Evolutionary conservation across 345 rosid genomes (phyloP).

Genomic region (Eucalyptus cladocalyx): DNA sequence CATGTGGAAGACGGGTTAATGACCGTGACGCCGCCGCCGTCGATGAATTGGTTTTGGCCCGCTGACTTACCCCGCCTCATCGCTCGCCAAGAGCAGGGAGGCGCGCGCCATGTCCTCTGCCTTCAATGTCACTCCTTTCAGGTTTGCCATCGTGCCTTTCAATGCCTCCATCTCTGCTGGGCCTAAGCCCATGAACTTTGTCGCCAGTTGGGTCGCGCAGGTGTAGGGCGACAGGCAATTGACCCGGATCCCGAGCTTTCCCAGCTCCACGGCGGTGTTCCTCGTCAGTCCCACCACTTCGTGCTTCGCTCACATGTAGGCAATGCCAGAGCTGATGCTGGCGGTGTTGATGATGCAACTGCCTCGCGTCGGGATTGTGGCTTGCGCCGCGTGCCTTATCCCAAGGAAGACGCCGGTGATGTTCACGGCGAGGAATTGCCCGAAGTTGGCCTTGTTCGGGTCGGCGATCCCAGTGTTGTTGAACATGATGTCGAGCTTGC

Average conservation of each 20-base stretch:
- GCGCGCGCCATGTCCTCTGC: constrained; percentile 32
- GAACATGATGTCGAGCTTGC: constrained; percentile 30
- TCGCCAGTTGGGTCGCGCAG: constrained; percentile 21
- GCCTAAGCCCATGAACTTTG: neutral
- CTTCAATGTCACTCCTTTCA: constrained; percentile 26
- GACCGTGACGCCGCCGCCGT: constrained; percentile 33
- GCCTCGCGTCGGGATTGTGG: constrained; percentile 12
- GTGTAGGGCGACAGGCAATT: constrained; percentile 36
- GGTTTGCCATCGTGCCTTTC: neutral
- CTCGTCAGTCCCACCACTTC: constrained; percentile 30
- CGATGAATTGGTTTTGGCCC: constrained; percentile 33
- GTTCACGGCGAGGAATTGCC: constrained; percentile 14
- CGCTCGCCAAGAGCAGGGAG: constrained; percentile 32
- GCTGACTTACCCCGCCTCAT: constrained; percentile 35
- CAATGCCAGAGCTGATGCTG: constrained; percentile 8
- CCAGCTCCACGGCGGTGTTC: constrained; percentile 30
- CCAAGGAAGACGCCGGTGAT: constrained; percentile 30
- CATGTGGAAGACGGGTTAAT: constrained; percentile 19
- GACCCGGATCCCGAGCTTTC: constrained; percentile 33
- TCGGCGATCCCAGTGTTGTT: constrained; percentile 27
- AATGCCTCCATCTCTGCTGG: constrained; percentile 9
- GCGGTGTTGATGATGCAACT: constrained; percentile 21
- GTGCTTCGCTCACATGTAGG: constrained; percentile 27
- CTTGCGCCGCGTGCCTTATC: constrained; percentile 23
- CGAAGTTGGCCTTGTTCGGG: constrained; percentile 9